Percentiles rank a stretch among this genome's conserved stretches.
phyloP scores from a whole-genome alignment of 441 rosid species.

The Macaranga tanarius region DNA sequence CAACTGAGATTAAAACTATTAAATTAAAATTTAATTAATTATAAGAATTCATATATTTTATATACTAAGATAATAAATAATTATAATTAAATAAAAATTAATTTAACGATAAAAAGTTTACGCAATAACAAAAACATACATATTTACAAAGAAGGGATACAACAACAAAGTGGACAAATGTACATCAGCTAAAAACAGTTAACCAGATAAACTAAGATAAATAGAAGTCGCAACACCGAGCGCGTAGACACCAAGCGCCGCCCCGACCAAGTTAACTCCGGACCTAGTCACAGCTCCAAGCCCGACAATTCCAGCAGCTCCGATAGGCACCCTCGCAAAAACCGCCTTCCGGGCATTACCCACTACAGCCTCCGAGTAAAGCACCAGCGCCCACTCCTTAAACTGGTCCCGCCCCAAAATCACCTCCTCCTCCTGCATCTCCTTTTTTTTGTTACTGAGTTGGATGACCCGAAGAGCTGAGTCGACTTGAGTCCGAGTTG shows the following conservation, averaged over 20 bases:
- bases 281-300: conserved; percentile 58
- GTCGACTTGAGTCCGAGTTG: conserved; percentile 64
- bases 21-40: too few species aligned
- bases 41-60: too few species aligned
- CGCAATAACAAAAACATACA: too few species aligned
- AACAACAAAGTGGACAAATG: too few species aligned
- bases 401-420: conserved; percentile 46
- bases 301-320: conserved; percentile 71
- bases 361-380: conserved; percentile 53
- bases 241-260: conserved; percentile 71
- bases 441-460: not conserved
- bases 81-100: too few species aligned
- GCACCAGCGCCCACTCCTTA: conserved; percentile 67
- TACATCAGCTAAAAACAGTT: not conserved
- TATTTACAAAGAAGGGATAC: too few species aligned
- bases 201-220: conserved; percentile 59
- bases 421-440: conserved; percentile 22
- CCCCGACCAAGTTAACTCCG: conserved; percentile 50
- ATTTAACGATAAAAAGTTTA: too few species aligned
- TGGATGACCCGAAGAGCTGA: conserved; percentile 52
- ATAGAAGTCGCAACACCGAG: conserved; percentile 72
- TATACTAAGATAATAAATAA: too few species aligned
- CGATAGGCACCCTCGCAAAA: conserved; percentile 60
- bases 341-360: conserved; percentile 64
- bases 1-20: too few species aligned